Percentiles rank a stretch among this genome's conserved stretches.
Conservation (phyloP, 192 early-diverging fungal species). For the Fimicolochytrium jonesii region DNA sequence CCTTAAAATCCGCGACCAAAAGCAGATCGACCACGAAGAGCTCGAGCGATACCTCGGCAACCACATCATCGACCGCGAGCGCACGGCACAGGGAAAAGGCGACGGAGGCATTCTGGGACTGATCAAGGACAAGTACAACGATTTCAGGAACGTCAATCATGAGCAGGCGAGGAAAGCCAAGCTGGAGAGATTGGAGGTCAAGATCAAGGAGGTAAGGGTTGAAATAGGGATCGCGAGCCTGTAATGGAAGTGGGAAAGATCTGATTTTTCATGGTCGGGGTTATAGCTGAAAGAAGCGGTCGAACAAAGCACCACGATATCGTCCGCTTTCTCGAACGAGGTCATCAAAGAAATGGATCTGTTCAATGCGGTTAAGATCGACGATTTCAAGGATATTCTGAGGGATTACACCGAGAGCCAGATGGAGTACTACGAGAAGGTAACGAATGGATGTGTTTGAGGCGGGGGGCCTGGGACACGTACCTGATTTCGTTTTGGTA, state of each 20-base stretch:
- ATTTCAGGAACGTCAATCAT: constrained; percentile 82
- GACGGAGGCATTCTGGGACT: constrained; percentile 66
- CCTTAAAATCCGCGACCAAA: constrained; percentile 82
- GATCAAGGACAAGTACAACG: constrained; percentile 82
- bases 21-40: constrained; percentile 94
- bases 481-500: constrained; percentile 8
- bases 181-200: constrained; percentile 66
- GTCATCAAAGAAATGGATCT: constrained; percentile 79
- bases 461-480: background rate
- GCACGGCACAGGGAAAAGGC: constrained; percentile 59
- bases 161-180: constrained; percentile 77
- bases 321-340: constrained; percentile 70
- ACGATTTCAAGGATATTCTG: constrained; percentile 75
- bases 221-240: background rate
- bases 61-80: constrained; percentile 66
- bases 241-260: too few species aligned
- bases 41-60: constrained; percentile 73
- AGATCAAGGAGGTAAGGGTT: constrained; percentile 60
- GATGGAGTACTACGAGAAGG: constrained; percentile 79
- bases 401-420: constrained; percentile 73
- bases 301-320: constrained; percentile 65
- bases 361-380: constrained; percentile 73
- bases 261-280: background rate
- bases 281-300: constrained; percentile 76
- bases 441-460: constrained; percentile 21